Evolutionary conservation across 257 asterid species (phyloP).

Genomic region (Solanum pinnatisectum): DNA sequence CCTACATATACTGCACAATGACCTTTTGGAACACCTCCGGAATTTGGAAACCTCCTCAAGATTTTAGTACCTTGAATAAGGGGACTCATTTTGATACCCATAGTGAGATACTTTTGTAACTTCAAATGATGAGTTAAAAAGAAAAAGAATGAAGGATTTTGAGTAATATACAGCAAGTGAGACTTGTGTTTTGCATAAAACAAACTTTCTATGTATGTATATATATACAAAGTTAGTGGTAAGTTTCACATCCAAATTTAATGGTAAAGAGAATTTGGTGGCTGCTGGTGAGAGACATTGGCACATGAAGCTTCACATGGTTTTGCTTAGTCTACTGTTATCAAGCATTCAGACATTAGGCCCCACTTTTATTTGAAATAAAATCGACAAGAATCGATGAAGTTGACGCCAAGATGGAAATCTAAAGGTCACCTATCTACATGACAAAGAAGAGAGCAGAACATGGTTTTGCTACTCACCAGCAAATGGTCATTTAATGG

Average conservation of each 20-base stretch:
- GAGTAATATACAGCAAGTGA: background rate
- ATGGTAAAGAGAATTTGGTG: no score
- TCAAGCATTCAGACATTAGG: background rate
- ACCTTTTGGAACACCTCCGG: background rate
- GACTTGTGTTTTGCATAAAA: background rate
- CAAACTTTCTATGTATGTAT: background rate
- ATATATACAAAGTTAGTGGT: background rate
- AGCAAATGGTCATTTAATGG: no score
- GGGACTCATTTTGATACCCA: background rate
- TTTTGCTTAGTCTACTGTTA: background rate
- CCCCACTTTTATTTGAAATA: background rate
- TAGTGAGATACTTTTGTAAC: background rate
- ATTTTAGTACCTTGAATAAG: background rate
- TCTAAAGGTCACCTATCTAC: background rate
- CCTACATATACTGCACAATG: background rate
- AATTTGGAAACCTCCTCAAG: background rate
- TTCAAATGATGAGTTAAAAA: background rate
- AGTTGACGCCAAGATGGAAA: background rate
- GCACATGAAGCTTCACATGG: background rate
- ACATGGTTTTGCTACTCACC: no score
- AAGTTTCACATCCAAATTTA: background rate
- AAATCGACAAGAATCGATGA: background rate
- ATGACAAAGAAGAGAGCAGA: no score
- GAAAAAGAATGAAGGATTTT: background rate
- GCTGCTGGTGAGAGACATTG: background rate